Base-by-base conservation (phyloP, 2,329 filamentous ascomycete species). In the Exophiala dermatitidis region DNA sequence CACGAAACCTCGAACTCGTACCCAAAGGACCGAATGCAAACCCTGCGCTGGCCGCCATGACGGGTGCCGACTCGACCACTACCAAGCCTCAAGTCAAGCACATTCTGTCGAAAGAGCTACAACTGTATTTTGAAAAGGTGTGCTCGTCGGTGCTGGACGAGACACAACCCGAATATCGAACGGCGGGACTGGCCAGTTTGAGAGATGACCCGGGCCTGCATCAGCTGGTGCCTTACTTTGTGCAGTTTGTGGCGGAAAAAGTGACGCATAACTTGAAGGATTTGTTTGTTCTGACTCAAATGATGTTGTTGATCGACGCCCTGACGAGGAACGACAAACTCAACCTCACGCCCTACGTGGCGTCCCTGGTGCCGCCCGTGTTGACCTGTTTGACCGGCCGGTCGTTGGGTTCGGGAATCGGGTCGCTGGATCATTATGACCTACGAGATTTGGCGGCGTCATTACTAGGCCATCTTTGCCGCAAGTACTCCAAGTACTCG, bases 101-200 rank as follows among this genome's bases (percentile, higher is more conserved):
- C 67, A 86, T 96, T 46, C 81, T 98, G 42, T 95, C 89, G 60
- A 95, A 95, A 71, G 93, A 98, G 72, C 82, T 97, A 26, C 90
- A 95, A 59, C 81, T 97, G 33, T 96, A 96, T 74, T 98, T 97
- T 67, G 90, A 96, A 67, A 95, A 95, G 70, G 89, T 97, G 54
- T 90, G 90, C 68, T 81, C 81, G 47, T 91, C 93, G 7, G 80
- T 98, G 44, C 79, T 96, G 55, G 89, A 97, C 69, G 88, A 94
- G 62, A 84, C 83, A 48, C 88, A 88, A 9, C 90, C 95, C 59
- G 86, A 94, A 59, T 84, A 95, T 66, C 85, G 91, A 49, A 82
- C 86, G 46, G 90, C 93, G 0, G 93, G 89, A 0, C 79, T 96
- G 33, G 85, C 88, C 48, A 94, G 88, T 29, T 81, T 98, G 28